A percentile compares a stretch with the other conserved stretches of the same genome.
These are phyloP conservation scores for Ophiocordyceps robertsii DNA, from an alignment of 2,329 filamentous ascomycete species.

Conservation along the genomic window DNA sequence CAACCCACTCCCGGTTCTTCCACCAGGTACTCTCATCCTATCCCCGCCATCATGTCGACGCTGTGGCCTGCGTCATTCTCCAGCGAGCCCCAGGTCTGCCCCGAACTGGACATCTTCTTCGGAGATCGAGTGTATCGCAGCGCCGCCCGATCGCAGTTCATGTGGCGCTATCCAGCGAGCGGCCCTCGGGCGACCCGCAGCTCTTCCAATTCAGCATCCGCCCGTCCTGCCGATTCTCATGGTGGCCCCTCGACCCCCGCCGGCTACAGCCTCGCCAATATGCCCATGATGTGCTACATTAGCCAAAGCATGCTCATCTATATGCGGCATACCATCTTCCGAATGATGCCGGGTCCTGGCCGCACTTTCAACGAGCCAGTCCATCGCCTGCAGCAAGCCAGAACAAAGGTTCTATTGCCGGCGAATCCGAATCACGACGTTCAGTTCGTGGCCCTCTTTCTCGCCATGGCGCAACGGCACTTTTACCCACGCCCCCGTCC, in stretches of 20 bases:
- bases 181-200: too few relatives aligned
- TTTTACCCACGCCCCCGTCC: slow-evolving; percentile 25
- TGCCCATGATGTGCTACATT: slow-evolving; percentile 31
- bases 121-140: slow-evolving; percentile 29
- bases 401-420: slow-evolving; percentile 33
- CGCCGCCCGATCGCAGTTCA: slow-evolving; percentile 31
- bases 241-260: slow-evolving; percentile 5
- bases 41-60: slow-evolving; percentile 29
- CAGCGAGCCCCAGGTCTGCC: slow-evolving; percentile 10
- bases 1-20: slow-evolving; percentile 15
- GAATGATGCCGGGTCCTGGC: slow-evolving; percentile 26
- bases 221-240: too few relatives aligned
- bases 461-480: slow-evolving; percentile 43
- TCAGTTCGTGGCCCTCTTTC: slow-evolving; percentile 35
- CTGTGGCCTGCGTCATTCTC: slow-evolving; percentile 27
- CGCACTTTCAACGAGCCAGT: slow-evolving; percentile 32
- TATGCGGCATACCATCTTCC: slow-evolving; percentile 34
- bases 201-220: too few relatives aligned
- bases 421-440: slow-evolving; percentile 35
- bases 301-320: slow-evolving; percentile 30
- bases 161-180: slow-evolving; percentile 29
- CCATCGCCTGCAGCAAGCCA: slow-evolving; percentile 29
- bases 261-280: slow-evolving; percentile 10
- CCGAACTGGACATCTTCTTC: slow-evolving; percentile 36
- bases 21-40: slow-evolving; percentile 23